phyloP scores from a whole-genome alignment of 768 basidiomycete genomes.

The Naganishia vaughanmartiniae region DNA sequence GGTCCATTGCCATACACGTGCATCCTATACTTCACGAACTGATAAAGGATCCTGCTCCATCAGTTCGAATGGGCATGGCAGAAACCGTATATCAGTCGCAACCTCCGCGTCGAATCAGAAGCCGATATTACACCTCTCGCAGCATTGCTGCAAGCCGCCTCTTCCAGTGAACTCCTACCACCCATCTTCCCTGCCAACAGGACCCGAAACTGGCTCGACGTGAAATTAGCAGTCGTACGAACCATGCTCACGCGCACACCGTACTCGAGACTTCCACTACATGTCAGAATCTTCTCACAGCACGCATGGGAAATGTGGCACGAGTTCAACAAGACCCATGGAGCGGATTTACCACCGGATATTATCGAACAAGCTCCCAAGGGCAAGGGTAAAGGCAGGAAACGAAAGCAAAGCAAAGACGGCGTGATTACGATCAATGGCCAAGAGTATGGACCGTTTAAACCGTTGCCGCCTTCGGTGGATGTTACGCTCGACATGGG shows the following conservation, averaged over 20 bases:
- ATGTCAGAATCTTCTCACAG: slow-evolving; percentile 69
- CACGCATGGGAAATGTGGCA: slow-evolving; percentile 63
- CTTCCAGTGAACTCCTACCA: slow-evolving; percentile 27
- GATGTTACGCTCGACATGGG: slow-evolving; percentile 41
- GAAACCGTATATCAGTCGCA: slow-evolving; percentile 68
- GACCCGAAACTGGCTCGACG: slow-evolving; percentile 40
- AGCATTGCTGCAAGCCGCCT: slow-evolving; percentile 28
- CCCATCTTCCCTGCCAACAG: slow-evolving; percentile 44
- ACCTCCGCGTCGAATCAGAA: slow-evolving; percentile 52
- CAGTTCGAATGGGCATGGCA: slow-evolving; percentile 85
- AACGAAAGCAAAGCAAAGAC: slow-evolving; percentile 13
- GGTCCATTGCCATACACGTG: slow-evolving; percentile 14
- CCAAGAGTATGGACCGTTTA: neutral
- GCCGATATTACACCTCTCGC: slow-evolving; percentile 14
- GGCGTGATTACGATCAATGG: neutral
- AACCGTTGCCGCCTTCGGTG: slow-evolving; percentile 31
- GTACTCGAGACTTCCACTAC: slow-evolving; percentile 70
- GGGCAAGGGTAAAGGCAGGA: slow-evolving; percentile 23
- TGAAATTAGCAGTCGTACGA: slow-evolving; percentile 57
- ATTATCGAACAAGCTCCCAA: neutral
- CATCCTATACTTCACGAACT: too few relatives aligned
- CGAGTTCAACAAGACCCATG: slow-evolving; percentile 28
- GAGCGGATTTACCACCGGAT: neutral
- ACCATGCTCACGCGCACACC: slow-evolving; percentile 66
- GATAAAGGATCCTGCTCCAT: too few relatives aligned